phyloP scores from a whole-genome alignment of 202 grass and related monocot genomes.

The Dendrocalamus latiflorus region DNA sequence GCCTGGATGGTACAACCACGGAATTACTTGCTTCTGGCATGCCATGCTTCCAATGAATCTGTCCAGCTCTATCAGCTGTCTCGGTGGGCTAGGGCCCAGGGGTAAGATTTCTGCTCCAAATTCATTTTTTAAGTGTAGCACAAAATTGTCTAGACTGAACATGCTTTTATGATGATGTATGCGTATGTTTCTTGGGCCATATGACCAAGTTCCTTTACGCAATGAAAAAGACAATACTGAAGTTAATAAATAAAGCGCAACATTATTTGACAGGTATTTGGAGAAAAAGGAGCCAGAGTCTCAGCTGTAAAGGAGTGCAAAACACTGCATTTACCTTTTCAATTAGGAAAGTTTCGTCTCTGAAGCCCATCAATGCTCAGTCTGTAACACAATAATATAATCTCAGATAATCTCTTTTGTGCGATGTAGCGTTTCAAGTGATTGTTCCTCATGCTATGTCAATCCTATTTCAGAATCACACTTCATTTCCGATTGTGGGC shows the following conservation, averaged over 20 bases:
- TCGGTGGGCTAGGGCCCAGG: constrained; percentile 43
- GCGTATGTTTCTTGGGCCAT: background rate
- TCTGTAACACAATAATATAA: background rate
- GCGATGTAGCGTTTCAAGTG: background rate
- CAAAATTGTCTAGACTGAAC: background rate
- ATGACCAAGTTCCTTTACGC: too few species aligned
- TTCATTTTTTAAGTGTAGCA: background rate
- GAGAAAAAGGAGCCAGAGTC: constrained; percentile 60
- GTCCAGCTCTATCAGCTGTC: too few species aligned
- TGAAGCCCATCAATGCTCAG: background rate
- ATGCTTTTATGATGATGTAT: background rate
- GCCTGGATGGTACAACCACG: too few species aligned
- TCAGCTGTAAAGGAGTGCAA: constrained; percentile 32
- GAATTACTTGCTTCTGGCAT: too few species aligned
- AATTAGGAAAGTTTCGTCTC: constrained; percentile 30
- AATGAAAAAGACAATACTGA: background rate
- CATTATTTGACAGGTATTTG: constrained; percentile 44
- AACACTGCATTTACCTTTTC: constrained; percentile 16
- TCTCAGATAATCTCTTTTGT: background rate
- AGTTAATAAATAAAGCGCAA: background rate
- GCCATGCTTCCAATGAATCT: too few species aligned
- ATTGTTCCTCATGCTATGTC: background rate
- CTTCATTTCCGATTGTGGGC: background rate
- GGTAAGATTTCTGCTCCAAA: constrained; percentile 35
- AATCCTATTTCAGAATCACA: background rate